These are phyloP conservation scores for Rhizophagus clarus DNA, from an alignment of 192 early-diverging fungal genomes.

Conservation along the genomic window DNA sequence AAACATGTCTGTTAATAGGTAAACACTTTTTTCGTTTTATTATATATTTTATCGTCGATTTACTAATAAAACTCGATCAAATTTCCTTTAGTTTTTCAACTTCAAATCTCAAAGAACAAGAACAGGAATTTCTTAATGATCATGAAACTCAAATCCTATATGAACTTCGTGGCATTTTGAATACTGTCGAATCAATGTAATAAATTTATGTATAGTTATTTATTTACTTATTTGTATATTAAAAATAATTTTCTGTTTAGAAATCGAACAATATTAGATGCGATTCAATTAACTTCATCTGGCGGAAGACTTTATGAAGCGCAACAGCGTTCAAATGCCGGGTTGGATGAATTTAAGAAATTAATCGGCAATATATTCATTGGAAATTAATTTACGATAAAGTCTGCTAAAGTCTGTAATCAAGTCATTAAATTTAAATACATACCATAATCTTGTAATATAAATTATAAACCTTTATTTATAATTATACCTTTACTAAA, in stretches of 20 bases:
- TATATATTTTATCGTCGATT: background rate
- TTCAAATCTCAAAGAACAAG: background rate
- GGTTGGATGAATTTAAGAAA: background rate
- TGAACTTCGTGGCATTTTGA: constrained; percentile 10
- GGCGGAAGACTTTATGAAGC: background rate
- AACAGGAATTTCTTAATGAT: background rate
- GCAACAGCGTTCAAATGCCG: background rate
- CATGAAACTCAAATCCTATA: constrained; percentile 14
- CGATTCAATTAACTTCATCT: background rate
- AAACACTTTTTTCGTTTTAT: background rate
- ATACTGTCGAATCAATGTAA: background rate
- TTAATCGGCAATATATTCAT: no score
- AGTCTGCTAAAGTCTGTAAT: no score
- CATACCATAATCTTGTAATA: no score
- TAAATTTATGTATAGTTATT: background rate
- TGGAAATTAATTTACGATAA: no score
- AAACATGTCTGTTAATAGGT: background rate
- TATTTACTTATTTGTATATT: no score
- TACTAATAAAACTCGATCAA: background rate
- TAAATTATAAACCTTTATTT: no score
- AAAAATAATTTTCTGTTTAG: background rate
- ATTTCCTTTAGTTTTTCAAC: background rate
- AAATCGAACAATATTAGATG: background rate
- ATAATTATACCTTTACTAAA: no score
- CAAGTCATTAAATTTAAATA: no score